Conservation (phyloP, 1,284 basidiomycete genomes). For the Trametes hirsuta region DNA sequence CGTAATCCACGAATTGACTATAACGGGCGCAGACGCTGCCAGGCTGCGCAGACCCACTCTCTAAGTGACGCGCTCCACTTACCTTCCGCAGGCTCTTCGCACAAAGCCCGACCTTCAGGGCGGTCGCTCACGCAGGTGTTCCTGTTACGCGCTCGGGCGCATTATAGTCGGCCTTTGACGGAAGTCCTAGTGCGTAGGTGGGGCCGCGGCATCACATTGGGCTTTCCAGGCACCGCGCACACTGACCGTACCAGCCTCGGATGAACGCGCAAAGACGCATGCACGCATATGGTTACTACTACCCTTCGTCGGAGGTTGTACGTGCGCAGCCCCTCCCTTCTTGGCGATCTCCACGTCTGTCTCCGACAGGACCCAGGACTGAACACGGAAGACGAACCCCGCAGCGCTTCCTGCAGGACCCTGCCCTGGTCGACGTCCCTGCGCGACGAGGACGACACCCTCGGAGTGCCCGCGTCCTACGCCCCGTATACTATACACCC, state of each 20-base stretch:
- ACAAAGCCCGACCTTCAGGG: conserved; percentile 2
- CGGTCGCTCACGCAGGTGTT: not conserved
- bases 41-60: conserved; percentile 1
- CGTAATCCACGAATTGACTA: not conserved
- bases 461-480: not conserved
- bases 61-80: conserved; percentile 13
- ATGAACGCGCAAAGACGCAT: not conserved
- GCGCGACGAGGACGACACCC: not conserved
- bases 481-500: not conserved
- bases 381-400: conserved; percentile 7
- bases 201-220: conserved; percentile 4
- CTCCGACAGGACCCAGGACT: conserved; percentile 12
- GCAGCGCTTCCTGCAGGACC: not conserved
- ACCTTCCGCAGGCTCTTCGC: conserved; percentile 3
- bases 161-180: conserved; percentile 5
- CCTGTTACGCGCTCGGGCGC: conserved; percentile 4
- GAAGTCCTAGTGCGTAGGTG: not conserved
- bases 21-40: not conserved
- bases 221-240: conserved; percentile 10
- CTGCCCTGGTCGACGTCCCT: not conserved
- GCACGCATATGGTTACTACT: not conserved
- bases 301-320: not conserved
- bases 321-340: conserved; percentile 7
- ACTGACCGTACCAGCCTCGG: not conserved
- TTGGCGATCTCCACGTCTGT: conserved; percentile 15